Conservation (phyloP, 805 yeast genomes). For the Metschnikowia borealis region DNA sequence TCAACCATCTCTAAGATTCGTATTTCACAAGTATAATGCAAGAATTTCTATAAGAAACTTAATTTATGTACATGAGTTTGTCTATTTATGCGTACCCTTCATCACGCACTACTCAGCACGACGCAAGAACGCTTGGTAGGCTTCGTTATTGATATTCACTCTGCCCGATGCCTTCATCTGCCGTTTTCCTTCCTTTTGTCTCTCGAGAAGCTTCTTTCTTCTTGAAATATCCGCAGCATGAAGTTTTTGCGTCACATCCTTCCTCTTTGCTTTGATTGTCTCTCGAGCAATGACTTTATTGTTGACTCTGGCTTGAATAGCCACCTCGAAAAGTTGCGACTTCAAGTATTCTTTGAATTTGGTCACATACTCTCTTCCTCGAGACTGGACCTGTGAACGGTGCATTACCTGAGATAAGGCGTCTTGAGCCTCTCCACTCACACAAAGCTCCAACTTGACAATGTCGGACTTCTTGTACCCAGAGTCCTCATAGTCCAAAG, state of each 20-base stretch:
- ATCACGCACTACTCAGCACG: slow-evolving; percentile 18
- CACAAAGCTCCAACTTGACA: slow-evolving; percentile 82
- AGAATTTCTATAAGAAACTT: not conserved
- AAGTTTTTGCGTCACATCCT: slow-evolving; percentile 88
- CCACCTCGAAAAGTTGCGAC: slow-evolving; percentile 86
- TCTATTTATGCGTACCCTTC: not conserved
- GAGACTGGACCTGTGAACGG: slow-evolving; percentile 62
- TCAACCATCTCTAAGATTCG: not conserved
- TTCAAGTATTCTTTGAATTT: slow-evolving; percentile 74
- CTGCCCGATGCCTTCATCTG: slow-evolving; percentile 75
- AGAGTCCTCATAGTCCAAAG: slow-evolving; percentile 89
- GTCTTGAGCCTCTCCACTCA: slow-evolving; percentile 85
- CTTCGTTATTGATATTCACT: slow-evolving; percentile 75
- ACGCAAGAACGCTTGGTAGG: slow-evolving; percentile 79
- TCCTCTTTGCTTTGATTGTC: slow-evolving; percentile 87
- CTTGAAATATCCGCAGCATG: slow-evolving; percentile 93
- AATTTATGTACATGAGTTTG: slow-evolving; percentile 3
- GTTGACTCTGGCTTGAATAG: slow-evolving; percentile 85
- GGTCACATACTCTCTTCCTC: slow-evolving; percentile 79
- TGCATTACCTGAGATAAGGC: slow-evolving; percentile 93
- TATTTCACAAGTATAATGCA: not conserved
- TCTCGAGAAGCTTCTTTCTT: slow-evolving; percentile 78
- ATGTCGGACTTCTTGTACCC: slow-evolving; percentile 81
- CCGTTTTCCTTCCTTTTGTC: slow-evolving; percentile 93
- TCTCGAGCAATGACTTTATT: slow-evolving; percentile 82